These are phyloP conservation scores for Blumeriella jaapii DNA, from an alignment of 2,329 filamentous ascomycete genomes.

Conservation along the genomic window DNA sequence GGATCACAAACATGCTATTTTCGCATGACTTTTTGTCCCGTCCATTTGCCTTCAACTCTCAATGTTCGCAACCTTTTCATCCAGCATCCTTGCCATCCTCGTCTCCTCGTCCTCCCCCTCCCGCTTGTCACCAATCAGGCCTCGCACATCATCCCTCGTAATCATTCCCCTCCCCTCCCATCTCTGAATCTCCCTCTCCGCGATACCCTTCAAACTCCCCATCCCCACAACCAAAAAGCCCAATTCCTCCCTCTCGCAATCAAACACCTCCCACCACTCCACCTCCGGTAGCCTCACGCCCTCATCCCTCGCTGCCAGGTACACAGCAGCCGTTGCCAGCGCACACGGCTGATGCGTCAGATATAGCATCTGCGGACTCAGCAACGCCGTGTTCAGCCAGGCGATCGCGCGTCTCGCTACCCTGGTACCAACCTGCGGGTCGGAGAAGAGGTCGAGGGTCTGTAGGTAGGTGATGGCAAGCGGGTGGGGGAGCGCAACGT, in stretches of 20 bases:
- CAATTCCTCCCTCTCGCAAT: constrained; percentile 86
- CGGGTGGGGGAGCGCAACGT: constrained; percentile 75
- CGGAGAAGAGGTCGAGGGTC: constrained; percentile 57
- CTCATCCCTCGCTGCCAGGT: constrained; percentile 71
- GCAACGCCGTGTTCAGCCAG: constrained; percentile 74
- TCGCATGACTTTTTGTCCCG: too few species aligned
- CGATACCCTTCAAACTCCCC: constrained; percentile 60
- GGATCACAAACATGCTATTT: too few species aligned
- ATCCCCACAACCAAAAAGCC: constrained; percentile 85
- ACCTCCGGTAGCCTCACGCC: constrained; percentile 68
- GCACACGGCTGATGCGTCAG: constrained; percentile 82
- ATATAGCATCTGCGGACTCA: constrained; percentile 83
- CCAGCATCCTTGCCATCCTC: constrained; percentile 23
- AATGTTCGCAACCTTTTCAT: constrained; percentile 10
- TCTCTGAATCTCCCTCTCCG: constrained; percentile 13
- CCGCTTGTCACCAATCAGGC: constrained; percentile 11
- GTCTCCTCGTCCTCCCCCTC: constrained; percentile 20
- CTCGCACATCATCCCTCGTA: constrained; percentile 15
- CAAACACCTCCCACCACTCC: constrained; percentile 98
- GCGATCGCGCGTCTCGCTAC: constrained; percentile 57
- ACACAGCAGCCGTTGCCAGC: constrained; percentile 79
- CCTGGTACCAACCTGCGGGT: constrained; percentile 30
- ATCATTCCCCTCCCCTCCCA: constrained; percentile 21
- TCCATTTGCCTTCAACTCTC: too few species aligned
- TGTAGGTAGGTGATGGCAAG: constrained; percentile 89